Conservation (phyloP, 2,329 filamentous ascomycete genomes). For the Epichloe coenophiala region DNA sequence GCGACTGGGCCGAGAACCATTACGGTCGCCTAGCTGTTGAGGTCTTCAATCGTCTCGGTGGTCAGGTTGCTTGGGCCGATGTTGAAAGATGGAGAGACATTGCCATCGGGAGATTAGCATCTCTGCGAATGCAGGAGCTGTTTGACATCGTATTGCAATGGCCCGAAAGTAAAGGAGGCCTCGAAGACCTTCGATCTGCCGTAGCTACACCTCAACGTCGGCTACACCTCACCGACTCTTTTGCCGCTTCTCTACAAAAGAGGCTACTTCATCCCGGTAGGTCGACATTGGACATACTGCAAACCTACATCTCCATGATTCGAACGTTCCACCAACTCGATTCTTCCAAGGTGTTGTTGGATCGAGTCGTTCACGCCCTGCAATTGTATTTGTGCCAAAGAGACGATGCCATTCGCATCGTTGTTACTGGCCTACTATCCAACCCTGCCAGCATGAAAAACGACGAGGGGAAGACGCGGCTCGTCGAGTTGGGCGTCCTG, state of each 20-base stretch:
- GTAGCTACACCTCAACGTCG: conserved; percentile 56
- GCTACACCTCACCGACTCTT: conserved; percentile 54
- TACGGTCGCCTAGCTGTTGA: conserved; percentile 52
- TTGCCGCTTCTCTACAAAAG: conserved; percentile 50
- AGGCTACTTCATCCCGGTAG: conserved; percentile 62
- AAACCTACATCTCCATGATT: conserved; percentile 69
- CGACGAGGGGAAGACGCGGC: conserved; percentile 32
- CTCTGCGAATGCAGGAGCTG: conserved; percentile 54
- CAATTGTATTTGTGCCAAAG: conserved; percentile 64
- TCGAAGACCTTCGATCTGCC: conserved; percentile 60
- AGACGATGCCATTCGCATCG: conserved; percentile 65
- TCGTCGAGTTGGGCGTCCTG: conserved; percentile 54
- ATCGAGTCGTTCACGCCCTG: conserved; percentile 58
- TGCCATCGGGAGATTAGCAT: conserved; percentile 53
- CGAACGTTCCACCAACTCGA: conserved; percentile 63
- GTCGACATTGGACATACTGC: conserved; percentile 62
- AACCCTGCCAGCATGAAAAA: conserved; percentile 41
- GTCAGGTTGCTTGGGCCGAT: conserved; percentile 37
- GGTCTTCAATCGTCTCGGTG: conserved; percentile 37
- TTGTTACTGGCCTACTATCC: conserved; percentile 60
- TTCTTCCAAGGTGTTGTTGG: conserved; percentile 62
- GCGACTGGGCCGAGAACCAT: conserved; percentile 53
- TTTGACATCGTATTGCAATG: conserved; percentile 70
- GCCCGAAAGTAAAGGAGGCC: conserved; percentile 56
- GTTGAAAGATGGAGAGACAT: conserved; percentile 59